phyloP scores from a whole-genome alignment of 2,329 filamentous ascomycete genomes.

The Herpotrichia juniperi region DNA sequence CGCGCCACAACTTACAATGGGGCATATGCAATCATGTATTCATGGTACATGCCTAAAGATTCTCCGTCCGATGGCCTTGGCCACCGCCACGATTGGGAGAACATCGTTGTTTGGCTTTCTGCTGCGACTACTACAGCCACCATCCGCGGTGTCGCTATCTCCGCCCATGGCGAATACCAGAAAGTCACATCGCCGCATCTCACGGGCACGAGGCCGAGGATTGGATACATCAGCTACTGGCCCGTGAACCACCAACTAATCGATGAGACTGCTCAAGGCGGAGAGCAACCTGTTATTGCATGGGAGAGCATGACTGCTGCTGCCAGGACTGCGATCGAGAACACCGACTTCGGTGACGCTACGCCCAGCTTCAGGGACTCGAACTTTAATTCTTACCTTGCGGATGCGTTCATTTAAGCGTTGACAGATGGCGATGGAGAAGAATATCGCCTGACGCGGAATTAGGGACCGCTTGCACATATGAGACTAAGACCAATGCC shows the following conservation, averaged over 20 bases:
- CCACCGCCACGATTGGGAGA: constrained; percentile 64
- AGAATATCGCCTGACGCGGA: no score
- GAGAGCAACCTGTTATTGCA: constrained; percentile 55
- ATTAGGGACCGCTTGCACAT: no score
- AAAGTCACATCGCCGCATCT: constrained; percentile 51
- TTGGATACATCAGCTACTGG: constrained; percentile 57
- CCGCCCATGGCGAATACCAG: constrained; percentile 58
- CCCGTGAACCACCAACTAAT: constrained; percentile 57
- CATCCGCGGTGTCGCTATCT: constrained; percentile 58
- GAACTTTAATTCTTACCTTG: constrained; percentile 56
- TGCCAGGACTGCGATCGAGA: constrained; percentile 51
- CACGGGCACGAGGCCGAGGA: constrained; percentile 51
- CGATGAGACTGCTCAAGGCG: constrained; percentile 49
- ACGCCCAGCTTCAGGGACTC: constrained; percentile 57
- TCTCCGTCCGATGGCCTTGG: constrained; percentile 52
- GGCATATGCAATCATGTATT: constrained; percentile 58
- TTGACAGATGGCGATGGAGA: not conserved
- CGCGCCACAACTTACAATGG: constrained; percentile 50
- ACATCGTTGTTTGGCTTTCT: constrained; percentile 59
- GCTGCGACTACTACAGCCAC: constrained; percentile 47
- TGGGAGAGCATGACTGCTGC: constrained; percentile 56
- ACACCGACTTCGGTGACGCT: constrained; percentile 54
- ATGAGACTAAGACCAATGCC: no score
- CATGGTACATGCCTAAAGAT: constrained; percentile 61
- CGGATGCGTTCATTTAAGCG: constrained; percentile 25